Evolutionary conservation across 208 protist genomes (phyloP), one percentile per base, ranked within the genome.

Genomic region (Trypanosoma mega): DNA sequence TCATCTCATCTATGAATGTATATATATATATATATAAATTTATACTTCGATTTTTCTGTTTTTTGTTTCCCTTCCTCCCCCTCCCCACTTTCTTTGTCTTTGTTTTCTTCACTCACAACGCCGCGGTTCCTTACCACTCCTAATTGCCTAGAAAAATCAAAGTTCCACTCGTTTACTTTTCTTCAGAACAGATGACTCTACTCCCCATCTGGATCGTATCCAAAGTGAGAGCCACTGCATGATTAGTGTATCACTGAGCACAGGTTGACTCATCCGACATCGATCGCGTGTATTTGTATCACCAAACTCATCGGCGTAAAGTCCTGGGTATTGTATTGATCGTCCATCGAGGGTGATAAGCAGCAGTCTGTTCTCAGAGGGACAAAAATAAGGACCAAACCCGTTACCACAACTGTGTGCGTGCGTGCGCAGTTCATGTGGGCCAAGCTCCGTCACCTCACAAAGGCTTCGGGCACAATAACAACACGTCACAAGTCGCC

Each of bases 271-370:
- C 11, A 73, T 76, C 31, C 70, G 69, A 27, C 46, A 59, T 29
- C 21, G 39, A 41, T 85, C 54, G 34, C 55, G 47, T 26, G 49
- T 26, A 23, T 78, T 72, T 34, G 49, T 69, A 34, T 87, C 78
- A 7, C 78, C 87, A 57, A 80, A 82, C 43, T 88, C 76, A 52
- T 90, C 80, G 7, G 73, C 63, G 78, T 94, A 94, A 41, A 82
- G 62, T n/a, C 75, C 70, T 11, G 14, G 39, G 26, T 72, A 45
- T 2, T 54, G 9, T 31, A 73, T 57, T 27, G 76, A 48, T 4
- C 77, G 71, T 0, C 57, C 75, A 9, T 57, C 48, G 2, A 78
- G 58, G 20, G 81, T 75, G 45, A 87, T 34, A 18, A 94, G 68
- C 18, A 74, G 43, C 8, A 88, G 68, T 23, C 29, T 44, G 11